Evolutionary conservation across 768 basidiomycete species (phyloP), one percentile per base, ranked within the genome.

Genomic region (Kondoa malvinella): DNA sequence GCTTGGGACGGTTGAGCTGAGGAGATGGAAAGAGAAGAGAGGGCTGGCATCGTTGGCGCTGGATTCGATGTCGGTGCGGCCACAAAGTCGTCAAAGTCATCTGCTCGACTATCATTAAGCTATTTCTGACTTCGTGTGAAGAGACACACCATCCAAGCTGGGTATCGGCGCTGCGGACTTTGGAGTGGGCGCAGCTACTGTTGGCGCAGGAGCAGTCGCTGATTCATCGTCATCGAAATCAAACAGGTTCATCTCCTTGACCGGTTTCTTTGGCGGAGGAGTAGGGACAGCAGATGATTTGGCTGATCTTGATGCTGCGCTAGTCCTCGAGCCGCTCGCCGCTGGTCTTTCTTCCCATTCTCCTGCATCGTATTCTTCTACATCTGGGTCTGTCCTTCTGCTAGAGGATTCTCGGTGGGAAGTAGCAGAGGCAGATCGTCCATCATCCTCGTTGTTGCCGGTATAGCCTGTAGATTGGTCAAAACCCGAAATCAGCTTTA

Each of bases 291-390:
- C 40, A 3, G 67, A 58, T n/a, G 70, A 63, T 29, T 64, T 34
- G n/a, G 40, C 62, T 21, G 66, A 17, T 80, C 65, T 77, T 81
- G 75, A 78, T 8, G 40, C 40, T 8, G 40, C 8, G 12, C 12
- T 50, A 50, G 40, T 50, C 21, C 12, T 50, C 2, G 57, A 74
- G 68, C 72, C 77, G 56, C 75, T 77, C n/a, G 34, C 65, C 29
- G 68, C 33, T 4, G 65, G 15, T 21, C 64, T 59, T 50, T 94
- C 91, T 69, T 96, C 92, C 68, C 90, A 90, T 50, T 81, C 81
- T 1, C 94, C 94, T 15, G 94, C 95, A 71, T 94, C 88, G 77
- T 99, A 99, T 76, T 96, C 92, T 73, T 97, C 92, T 71, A 84
- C 96, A 29, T 83, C 82, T 66, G 80, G 79, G 78, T 56, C 30